Conservation (phyloP, 768 basidiomycete species). For the Amanita thiersii region DNA sequence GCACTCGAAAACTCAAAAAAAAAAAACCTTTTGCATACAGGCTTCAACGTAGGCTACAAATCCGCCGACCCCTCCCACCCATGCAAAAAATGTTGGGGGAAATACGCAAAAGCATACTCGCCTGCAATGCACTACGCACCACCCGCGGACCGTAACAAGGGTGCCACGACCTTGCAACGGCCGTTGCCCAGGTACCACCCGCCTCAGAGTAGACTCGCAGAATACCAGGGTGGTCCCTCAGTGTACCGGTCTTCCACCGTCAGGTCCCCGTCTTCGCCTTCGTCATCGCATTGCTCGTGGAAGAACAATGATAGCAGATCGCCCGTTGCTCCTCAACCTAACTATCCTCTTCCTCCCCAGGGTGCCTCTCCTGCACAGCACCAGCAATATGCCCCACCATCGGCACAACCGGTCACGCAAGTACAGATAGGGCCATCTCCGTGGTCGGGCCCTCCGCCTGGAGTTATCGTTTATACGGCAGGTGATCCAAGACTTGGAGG, state of each 20-base stretch:
- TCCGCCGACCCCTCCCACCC: conserved; percentile 56
- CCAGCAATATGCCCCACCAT: no score
- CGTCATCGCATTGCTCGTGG: no score
- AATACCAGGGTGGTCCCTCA: background rate
- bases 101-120: conserved; percentile 50
- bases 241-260: background rate
- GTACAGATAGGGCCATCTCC: no score
- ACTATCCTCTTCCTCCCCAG: background rate
- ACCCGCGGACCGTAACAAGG: conserved; percentile 8
- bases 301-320: no score
- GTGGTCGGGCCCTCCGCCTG: conserved; percentile 18
- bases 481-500: conserved; percentile 74
- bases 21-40: conserved; percentile 24
- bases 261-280: no score
- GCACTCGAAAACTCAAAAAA: background rate
- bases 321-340: background rate
- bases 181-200: conserved; percentile 24
- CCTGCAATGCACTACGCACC: conserved; percentile 16
- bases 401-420: no score
- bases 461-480: conserved; percentile 41
- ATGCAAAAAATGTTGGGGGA: conserved; percentile 70
- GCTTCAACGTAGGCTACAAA: conserved; percentile 71
- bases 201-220: conserved; percentile 8
- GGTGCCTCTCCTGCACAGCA: no score
- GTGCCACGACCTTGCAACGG: conserved; percentile 23